Evolutionary conservation across 129 eudicot genomes (phyloP).

Genomic region (Glebionis coronaria): DNA sequence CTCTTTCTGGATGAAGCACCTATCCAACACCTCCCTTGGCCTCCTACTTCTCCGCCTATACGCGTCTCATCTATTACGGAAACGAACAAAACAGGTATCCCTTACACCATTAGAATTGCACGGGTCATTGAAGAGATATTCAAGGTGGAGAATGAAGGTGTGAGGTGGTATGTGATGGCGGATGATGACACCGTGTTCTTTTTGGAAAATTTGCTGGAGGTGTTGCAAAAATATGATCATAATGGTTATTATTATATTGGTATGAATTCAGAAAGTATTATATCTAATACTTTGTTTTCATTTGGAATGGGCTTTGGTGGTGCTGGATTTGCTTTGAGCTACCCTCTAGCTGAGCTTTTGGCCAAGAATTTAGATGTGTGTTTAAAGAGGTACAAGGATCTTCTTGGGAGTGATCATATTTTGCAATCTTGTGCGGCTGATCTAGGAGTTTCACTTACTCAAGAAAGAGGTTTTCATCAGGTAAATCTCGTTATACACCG

Average conservation of each 20-base stretch:
- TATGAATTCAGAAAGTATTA: constrained; percentile 47
- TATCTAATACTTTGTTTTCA: constrained; percentile 34
- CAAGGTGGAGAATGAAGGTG: constrained; percentile 25
- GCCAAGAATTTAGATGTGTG: constrained; percentile 55
- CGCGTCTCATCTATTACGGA: constrained; percentile 28
- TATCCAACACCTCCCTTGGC: constrained; percentile 50
- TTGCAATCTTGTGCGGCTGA: constrained; percentile 74
- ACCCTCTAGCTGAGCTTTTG: constrained; percentile 64
- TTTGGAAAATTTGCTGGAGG: constrained; percentile 48
- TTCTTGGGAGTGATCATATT: constrained; percentile 52
- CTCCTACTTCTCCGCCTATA: constrained; percentile 46
- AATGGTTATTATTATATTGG: constrained; percentile 54
- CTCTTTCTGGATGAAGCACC: constrained; percentile 52
- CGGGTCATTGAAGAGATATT: constrained; percentile 41
- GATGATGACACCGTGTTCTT: constrained; percentile 76
- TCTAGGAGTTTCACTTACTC: constrained; percentile 77
- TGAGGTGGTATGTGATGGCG: constrained; percentile 68
- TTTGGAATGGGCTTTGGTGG: constrained; percentile 81
- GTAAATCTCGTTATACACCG: constrained; percentile 22
- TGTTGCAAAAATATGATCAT: constrained; percentile 57
- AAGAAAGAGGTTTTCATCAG: constrained; percentile 91
- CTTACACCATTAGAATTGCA: constrained; percentile 41
- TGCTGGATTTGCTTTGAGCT: constrained; percentile 77
- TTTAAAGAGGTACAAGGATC: constrained; percentile 43
- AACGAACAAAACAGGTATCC: constrained; percentile 22